A percentile compares a stretch with the other conserved stretches of the same genome.
These are phyloP conservation scores for Lasiosphaeria hispida DNA, from an alignment of 495 filamentous ascomycete species.

Conservation along the genomic window DNA sequence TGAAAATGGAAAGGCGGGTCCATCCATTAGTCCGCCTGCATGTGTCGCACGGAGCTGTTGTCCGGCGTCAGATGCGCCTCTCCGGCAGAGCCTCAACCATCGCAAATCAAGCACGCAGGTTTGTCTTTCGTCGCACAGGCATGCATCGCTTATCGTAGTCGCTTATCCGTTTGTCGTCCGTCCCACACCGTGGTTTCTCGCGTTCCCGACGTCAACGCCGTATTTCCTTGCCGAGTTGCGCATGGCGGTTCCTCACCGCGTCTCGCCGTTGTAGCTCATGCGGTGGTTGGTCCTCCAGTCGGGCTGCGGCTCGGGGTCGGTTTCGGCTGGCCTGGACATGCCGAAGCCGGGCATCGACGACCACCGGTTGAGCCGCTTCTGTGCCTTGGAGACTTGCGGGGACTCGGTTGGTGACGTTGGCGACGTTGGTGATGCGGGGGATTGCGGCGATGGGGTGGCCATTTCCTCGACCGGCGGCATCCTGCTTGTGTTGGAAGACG, in stretches of 20 bases:
- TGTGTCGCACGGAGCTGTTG: no score
- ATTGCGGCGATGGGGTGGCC: background rate
- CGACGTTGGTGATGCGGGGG: conserved; percentile 8
- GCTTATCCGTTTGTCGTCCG: no score
- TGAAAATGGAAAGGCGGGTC: no score
- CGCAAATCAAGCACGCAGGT: no score
- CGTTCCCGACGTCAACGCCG: no score
- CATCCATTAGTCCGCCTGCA: no score
- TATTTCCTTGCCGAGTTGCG: no score
- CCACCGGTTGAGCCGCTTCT: conserved; percentile 45
- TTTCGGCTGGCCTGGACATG: background rate
- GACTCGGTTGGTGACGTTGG: conserved; percentile 8
- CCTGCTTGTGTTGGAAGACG: conserved; percentile 39
- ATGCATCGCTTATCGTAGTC: no score
- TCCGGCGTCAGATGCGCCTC: no score
- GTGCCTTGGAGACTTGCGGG: conserved; percentile 11
- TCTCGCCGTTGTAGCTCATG: conserved; percentile 11
- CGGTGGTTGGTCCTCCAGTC: conserved; percentile 13
- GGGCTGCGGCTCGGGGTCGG: background rate
- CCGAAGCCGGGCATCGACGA: conserved; percentile 50
- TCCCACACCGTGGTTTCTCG: no score
- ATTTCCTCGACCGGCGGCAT: conserved; percentile 15
- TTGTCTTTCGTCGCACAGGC: no score
- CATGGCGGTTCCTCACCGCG: background rate
- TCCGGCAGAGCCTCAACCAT: no score